These are phyloP conservation scores for Soucietia sequanensis DNA, from an alignment of 805 yeast genomes.

Conservation along the genomic window DNA sequence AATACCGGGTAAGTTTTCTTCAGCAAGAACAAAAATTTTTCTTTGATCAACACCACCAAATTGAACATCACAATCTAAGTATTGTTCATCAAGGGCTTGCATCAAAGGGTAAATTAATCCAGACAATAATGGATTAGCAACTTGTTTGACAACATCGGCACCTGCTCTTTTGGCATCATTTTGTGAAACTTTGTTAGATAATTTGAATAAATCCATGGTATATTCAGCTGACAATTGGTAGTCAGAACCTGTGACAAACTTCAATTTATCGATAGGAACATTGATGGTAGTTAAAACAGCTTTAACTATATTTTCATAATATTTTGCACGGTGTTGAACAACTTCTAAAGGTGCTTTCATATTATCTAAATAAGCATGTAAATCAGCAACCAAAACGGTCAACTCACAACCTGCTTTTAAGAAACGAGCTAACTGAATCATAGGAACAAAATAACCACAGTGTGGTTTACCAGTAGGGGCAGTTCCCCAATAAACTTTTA, in stretches of 20 bases:
- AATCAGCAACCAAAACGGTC: slow-evolving; percentile 85
- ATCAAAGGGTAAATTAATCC: slow-evolving; percentile 96
- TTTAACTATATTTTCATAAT: slow-evolving; percentile 82
- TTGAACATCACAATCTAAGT: slow-evolving; percentile 85
- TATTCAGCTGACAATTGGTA: slow-evolving; percentile 79
- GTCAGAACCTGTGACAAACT: slow-evolving; percentile 83
- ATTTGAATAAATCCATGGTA: slow-evolving; percentile 84
- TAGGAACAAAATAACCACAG: slow-evolving; percentile 97
- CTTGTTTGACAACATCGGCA: slow-evolving; percentile 99
- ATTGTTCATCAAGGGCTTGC: slow-evolving; percentile 98
- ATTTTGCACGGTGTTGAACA: slow-evolving; percentile 83
- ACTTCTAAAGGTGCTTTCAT: slow-evolving; percentile 98
- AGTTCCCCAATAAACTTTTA: slow-evolving; percentile 96
- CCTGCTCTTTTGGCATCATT: slow-evolving; percentile 99
- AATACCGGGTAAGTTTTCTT: slow-evolving; percentile 79
- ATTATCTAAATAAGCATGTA: slow-evolving; percentile 95
- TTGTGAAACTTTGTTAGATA: slow-evolving; percentile 83
- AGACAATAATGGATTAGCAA: slow-evolving; percentile 84
- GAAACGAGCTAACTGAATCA: slow-evolving; percentile 94
- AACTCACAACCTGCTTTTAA: slow-evolving; percentile 96
- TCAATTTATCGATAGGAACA: slow-evolving; percentile 87
- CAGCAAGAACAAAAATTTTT: slow-evolving; percentile 95
- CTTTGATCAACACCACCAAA: slow-evolving; percentile 99
- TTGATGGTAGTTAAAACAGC: slow-evolving; percentile 81
- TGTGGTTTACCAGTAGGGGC: slow-evolving; percentile 99